These are phyloP conservation scores for Dictyostelium intermedium DNA, from an alignment of 78 protist genomes.

Conservation along the genomic window DNA sequence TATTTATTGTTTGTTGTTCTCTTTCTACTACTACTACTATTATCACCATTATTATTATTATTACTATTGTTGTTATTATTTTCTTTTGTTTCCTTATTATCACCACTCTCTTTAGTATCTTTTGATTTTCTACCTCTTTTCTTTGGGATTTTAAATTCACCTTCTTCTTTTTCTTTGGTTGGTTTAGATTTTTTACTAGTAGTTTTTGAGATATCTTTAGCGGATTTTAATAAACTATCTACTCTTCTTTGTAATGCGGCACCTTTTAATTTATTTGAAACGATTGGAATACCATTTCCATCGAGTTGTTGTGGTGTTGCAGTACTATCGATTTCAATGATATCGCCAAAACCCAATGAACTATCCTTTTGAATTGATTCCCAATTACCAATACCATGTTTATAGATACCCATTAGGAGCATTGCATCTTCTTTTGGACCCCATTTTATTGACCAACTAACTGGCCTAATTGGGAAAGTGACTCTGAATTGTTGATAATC, in stretches of 20 bases:
- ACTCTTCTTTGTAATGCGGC: constrained; percentile 55
- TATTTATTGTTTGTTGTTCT: background rate
- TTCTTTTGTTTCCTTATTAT: background rate
- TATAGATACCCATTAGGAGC: constrained; percentile 65
- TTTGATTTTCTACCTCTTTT: background rate
- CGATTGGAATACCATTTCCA: background rate
- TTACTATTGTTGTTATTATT: background rate
- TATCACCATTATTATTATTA: background rate
- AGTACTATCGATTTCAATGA: background rate
- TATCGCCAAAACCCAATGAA: constrained; percentile 34
- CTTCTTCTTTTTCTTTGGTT: background rate
- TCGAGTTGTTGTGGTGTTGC: background rate
- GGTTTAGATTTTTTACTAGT: background rate
- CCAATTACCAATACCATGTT: constrained; percentile 78
- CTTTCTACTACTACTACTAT: background rate
- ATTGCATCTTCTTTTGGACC: constrained; percentile 79
- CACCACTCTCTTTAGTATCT: background rate
- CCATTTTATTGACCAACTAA: constrained; percentile 62
- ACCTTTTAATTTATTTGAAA: constrained; percentile 36
- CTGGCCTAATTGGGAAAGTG: constrained; percentile 54
- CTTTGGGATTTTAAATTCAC: constrained; percentile 3
- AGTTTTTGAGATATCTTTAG: constrained; percentile 23
- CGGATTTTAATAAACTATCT: constrained; percentile 50
- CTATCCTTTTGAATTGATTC: constrained; percentile 72
- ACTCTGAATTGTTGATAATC: constrained; percentile 51